Conservation (phyloP, 345 rosid genomes). For the Salix exigua region DNA sequence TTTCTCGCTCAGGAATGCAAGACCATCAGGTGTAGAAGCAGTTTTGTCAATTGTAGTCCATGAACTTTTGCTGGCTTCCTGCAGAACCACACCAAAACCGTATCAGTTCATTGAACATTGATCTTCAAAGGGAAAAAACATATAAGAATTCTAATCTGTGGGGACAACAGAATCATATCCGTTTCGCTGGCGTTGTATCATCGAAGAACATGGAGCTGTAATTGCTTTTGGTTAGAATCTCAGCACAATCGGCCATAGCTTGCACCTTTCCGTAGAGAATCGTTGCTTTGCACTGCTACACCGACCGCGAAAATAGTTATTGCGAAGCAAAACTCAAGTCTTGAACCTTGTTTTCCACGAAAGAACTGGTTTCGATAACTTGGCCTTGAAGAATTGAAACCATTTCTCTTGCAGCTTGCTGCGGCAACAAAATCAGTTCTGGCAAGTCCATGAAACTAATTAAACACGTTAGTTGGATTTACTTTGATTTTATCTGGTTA, state of each 20-base stretch:
- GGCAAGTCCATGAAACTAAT: too few relatives aligned
- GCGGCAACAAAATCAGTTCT: too few relatives aligned
- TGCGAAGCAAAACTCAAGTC: too few relatives aligned
- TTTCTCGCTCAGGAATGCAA: slow-evolving; percentile 22
- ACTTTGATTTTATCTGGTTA: too few relatives aligned
- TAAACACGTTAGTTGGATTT: too few relatives aligned
- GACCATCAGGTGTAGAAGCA: slow-evolving; percentile 24
- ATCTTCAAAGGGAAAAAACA: too few relatives aligned
- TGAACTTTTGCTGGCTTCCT: slow-evolving; percentile 31
- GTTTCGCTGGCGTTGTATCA: slow-evolving; percentile 16
- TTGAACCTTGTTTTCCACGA: too few relatives aligned
- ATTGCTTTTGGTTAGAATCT: background rate
- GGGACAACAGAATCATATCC: slow-evolving; percentile 21
- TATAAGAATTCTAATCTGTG: slow-evolving; percentile 4
- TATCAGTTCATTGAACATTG: background rate
- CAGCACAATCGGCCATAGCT: slow-evolving; percentile 8
- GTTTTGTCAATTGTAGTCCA: slow-evolving; percentile 30
- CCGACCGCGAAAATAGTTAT: too few relatives aligned
- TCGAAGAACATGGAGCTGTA: slow-evolving; percentile 32
- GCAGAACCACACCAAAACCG: background rate
- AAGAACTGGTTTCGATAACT: too few relatives aligned
- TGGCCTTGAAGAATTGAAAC: too few relatives aligned
- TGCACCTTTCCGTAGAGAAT: background rate
- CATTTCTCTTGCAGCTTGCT: too few relatives aligned
- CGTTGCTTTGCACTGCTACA: too few relatives aligned